Base-by-base conservation (phyloP, 176 grass and related monocot species). In the Avena insularis region DNA sequence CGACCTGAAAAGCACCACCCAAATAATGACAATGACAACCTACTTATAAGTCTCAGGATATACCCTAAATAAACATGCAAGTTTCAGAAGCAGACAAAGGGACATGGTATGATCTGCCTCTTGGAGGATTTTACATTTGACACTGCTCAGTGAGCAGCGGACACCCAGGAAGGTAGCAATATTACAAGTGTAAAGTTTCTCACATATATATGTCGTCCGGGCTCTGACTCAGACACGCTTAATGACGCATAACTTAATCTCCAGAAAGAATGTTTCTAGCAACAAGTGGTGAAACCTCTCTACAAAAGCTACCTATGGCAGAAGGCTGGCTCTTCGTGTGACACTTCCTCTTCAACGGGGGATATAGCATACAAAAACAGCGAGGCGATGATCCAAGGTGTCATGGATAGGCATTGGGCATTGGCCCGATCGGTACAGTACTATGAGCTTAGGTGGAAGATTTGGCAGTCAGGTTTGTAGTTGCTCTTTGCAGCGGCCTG, bases 361-460 rank as follows among this genome's bases (percentile, higher is more conserved):
- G 36, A 55, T 82, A 60, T 85, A 85, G 90, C 71, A 85, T 88
- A 85, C 82, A 91, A 78, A 85, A 82, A 78, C 16, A 62, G 62
- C 19, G 78, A 15, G 40, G 53, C 69, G 16, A 60, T 43, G 53
- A 77, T 84, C 67, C 81, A 69, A 68, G 69, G 53, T 62, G 16
- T 61, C 65, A 67, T 88, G 90, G 77, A 88, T 61, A 33, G 29
- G 12, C 61, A 54, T 56, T 56, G 15, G 40, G 40, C 40, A 43
- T 43, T 43, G 9, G 33, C 60, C 16, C 12, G 8, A 27, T 15
- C 12, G 9, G 35, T 12, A 77, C 49, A 81, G 9, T 27, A 60
- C 91, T 97, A 97, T 3, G 88, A 91, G 68, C 84, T 94, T 74
- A 98, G 93, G 66, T 98, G 96, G 79, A 98, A 98, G 82, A 95